These are phyloP conservation scores for Zea luxurians DNA, from an alignment of 176 grass and related monocot genomes.

Conservation along the genomic window DNA sequence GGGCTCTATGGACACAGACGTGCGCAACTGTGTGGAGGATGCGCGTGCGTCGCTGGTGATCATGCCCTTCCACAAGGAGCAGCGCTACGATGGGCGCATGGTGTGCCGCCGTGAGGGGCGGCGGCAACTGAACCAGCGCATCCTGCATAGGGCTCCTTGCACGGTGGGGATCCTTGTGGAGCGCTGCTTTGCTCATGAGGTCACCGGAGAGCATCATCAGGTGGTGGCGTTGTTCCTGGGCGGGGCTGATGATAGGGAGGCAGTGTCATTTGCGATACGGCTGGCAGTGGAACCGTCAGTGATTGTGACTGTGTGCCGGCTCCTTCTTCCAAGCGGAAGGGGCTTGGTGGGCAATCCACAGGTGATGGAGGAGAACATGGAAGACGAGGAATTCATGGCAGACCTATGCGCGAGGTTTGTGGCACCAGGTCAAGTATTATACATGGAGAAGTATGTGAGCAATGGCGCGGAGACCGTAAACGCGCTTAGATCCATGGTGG, in stretches of 20 bases:
- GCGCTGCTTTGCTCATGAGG: conserved; percentile 18
- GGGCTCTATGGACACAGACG: conserved; percentile 61
- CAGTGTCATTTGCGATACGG: conserved; percentile 48
- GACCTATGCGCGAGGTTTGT: conserved; percentile 43
- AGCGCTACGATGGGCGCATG: conserved; percentile 68
- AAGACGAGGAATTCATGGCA: conserved; percentile 57
- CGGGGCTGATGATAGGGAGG: conserved; percentile 67
- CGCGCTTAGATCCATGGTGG: conserved; percentile 47
- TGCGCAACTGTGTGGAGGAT: conserved; percentile 63
- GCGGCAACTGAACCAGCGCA: conserved; percentile 43
- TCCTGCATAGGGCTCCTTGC: conserved; percentile 55
- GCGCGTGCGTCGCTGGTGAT: conserved; percentile 51
- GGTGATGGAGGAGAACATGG: conserved; percentile 30
- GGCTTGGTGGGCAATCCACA: background rate
- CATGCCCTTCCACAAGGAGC: conserved; percentile 71
- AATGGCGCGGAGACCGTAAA: conserved; percentile 57
- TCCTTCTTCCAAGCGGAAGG: conserved; percentile 14
- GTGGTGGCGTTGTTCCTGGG: conserved; percentile 68
- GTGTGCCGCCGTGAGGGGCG: conserved; percentile 47
- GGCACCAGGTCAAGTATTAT: conserved; percentile 41
- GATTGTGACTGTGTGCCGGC: conserved; percentile 45
- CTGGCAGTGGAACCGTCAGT: conserved; percentile 40
- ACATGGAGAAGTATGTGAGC: conserved; percentile 49
- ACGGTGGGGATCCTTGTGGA: conserved; percentile 72
- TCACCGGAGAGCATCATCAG: background rate